Evolutionary conservation across 306 rosid genomes (phyloP).

Genomic region (Luffa acutangula): DNA sequence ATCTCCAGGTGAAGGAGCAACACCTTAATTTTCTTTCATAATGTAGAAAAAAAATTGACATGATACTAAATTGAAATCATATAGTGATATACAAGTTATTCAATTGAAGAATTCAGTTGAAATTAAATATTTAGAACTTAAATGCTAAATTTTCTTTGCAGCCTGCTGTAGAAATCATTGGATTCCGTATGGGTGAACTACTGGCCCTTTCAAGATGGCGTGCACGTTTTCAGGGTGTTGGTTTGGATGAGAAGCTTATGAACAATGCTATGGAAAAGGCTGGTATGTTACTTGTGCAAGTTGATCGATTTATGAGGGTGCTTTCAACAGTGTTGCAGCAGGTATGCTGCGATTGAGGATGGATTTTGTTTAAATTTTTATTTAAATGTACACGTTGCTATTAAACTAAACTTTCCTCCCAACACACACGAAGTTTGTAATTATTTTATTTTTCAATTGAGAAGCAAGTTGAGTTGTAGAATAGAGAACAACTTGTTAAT

Average conservation of each 20-base stretch:
- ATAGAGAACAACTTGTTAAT: not conserved
- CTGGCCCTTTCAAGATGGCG: slow-evolving; percentile 95
- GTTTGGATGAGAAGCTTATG: slow-evolving; percentile 77
- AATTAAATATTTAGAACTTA: slow-evolving; percentile 26
- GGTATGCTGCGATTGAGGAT: slow-evolving; percentile 34
- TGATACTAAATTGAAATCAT: not conserved
- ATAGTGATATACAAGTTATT: not conserved
- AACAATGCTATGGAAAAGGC: slow-evolving; percentile 71
- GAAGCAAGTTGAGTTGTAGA: not conserved
- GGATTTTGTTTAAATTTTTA: not conserved
- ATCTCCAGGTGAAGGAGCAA: slow-evolving; percentile 79
- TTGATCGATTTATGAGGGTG: slow-evolving; percentile 84
- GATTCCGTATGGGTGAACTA: slow-evolving; percentile 88
- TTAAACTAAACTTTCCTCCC: not conserved
- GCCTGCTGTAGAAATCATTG: slow-evolving; percentile 96
- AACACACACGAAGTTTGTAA: no score
- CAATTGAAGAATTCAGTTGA: not conserved
- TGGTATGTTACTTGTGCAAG: slow-evolving; percentile 92
- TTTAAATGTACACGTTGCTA: not conserved
- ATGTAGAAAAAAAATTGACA: not conserved
- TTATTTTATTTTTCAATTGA: not conserved
- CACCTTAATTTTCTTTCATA: not conserved
- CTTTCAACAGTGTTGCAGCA: slow-evolving; percentile 89
- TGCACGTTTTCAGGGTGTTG: slow-evolving; percentile 65
- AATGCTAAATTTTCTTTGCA: slow-evolving; percentile 19